Evolutionary conservation across 2,329 filamentous ascomycete genomes (phyloP), one percentile per base, ranked within the genome.

Genomic region (Neofusicoccum kwambonambiense): DNA sequence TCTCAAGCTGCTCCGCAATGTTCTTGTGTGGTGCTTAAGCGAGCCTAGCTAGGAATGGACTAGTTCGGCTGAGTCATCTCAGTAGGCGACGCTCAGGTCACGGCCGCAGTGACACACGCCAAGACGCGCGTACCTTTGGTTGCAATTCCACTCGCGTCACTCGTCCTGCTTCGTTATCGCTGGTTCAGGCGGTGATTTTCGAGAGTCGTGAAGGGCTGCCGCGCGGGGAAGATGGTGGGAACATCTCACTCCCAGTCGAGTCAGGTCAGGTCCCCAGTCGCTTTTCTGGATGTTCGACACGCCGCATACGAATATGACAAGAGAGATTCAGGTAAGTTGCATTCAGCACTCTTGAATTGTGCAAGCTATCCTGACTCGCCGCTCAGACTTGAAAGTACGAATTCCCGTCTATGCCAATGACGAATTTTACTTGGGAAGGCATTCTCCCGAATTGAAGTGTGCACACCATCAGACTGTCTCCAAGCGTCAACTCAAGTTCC

Each of bases 401-500:
- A 47, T 64, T 35, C 39, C 50, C 7, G 34, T 78, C 51, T 69
- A 69, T 58, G 73, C 70, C 41, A 76, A 75, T 49, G 74, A 76
- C 52, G 71, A 77, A 39, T 77, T 78, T 67, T 69, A 69, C 49
- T 68, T 78, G 4, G 76, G 76, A 52, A 73, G 76, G 64, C 72
- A 72, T 63, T 19, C 70, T 3, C 52, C 39, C 8, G 15, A 51
- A n/a, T 31, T 35, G 3, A 15, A 54, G 13, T 34, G 50, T 37
- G 11, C 27, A 4, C n/a, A 47, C 51, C 69, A 39, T 39, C 37
- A 70, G 60, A 72, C 70, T 41, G 78, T 84, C 17, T 83, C 82
- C 15, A 79, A 77, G 39, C 74, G 76, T 62, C 82, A 84, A 72
- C 68, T 83, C 15, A 75, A 75, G 22, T 72, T 83, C 49, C 79